phyloP scores from a whole-genome alignment of 2,329 filamentous ascomycete species.

The Penicillium brasilianum region DNA sequence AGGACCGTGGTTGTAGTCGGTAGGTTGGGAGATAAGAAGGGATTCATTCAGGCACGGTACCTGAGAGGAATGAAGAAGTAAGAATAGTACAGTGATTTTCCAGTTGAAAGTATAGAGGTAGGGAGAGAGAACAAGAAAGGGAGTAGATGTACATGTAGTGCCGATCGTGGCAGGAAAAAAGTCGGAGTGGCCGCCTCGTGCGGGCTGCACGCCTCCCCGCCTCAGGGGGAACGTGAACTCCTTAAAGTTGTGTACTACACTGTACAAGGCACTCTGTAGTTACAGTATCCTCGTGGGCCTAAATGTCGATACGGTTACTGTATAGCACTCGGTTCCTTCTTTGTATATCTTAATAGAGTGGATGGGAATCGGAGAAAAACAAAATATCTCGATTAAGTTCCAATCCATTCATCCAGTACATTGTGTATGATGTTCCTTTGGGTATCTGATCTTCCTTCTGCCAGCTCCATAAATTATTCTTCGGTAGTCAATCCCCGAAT shows the following conservation, averaged over 20 bases:
- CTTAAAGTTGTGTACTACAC: too few species aligned
- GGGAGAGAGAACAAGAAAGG: constrained; percentile 2
- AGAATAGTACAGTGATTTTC: not conserved
- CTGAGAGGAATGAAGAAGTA: not conserved
- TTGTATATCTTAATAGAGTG: too few species aligned
- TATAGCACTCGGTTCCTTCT: too few species aligned
- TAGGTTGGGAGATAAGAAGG: not conserved
- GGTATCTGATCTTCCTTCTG: too few species aligned
- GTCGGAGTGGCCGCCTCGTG: constrained; percentile 2
- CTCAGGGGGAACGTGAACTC: constrained; percentile 2
- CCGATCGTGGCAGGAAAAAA: not conserved
- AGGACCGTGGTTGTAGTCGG: constrained; percentile 13
- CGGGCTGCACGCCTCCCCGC: constrained; percentile 6
- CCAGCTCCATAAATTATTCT: constrained; percentile 4
- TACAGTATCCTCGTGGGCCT: not conserved
- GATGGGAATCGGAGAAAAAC: too few species aligned
- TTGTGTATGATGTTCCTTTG: too few species aligned
- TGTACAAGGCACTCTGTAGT: too few species aligned
- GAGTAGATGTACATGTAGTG: not conserved
- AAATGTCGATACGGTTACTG: not conserved
- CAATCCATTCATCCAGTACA: not conserved
- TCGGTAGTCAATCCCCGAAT: constrained; percentile 11
- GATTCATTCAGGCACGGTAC: not conserved
- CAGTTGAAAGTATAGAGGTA: not conserved
- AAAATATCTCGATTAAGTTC: not conserved